Percentiles rank a stretch among this genome's conserved stretches.
Conservation (phyloP, 2,329 filamentous ascomycete genomes). For the Cladosporium sp. region DNA sequence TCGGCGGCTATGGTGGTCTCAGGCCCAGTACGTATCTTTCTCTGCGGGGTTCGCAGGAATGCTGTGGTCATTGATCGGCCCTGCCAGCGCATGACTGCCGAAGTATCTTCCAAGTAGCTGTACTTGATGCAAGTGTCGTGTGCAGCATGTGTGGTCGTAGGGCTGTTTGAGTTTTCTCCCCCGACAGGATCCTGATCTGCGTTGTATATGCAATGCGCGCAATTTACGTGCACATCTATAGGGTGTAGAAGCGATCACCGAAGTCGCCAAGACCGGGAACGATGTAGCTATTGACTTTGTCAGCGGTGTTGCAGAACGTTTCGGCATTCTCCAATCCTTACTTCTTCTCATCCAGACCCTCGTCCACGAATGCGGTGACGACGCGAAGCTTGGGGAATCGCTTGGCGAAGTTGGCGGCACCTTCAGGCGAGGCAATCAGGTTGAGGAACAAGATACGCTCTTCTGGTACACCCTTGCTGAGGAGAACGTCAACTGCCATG, state of each 20-base stretch:
- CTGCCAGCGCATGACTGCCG: conserved; percentile 10
- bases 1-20: neutral
- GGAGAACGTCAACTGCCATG: conserved; percentile 94
- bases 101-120: conserved; percentile 6
- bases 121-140: conserved; percentile 13
- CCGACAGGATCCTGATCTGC: neutral
- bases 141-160: neutral
- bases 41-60: conserved; percentile 11
- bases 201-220: neutral
- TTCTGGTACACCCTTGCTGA: conserved; percentile 86
- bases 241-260: conserved; percentile 92
- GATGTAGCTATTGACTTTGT: conserved; percentile 72
- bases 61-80: conserved; percentile 3
- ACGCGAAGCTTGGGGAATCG: conserved; percentile 88
- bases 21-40: neutral
- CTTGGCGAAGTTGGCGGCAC: conserved; percentile 83
- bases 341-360: conserved; percentile 98
- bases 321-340: conserved; percentile 50
- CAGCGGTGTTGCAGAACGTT: conserved; percentile 36
- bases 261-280: conserved; percentile 93
- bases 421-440: conserved; percentile 94
- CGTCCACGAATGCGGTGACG: conserved; percentile 93
- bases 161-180: neutral
- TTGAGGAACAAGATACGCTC: conserved; percentile 96
- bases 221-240: conserved; percentile 52